Conservation (phyloP, 345 rosid genomes). For the Mallotus nudiflorus region DNA sequence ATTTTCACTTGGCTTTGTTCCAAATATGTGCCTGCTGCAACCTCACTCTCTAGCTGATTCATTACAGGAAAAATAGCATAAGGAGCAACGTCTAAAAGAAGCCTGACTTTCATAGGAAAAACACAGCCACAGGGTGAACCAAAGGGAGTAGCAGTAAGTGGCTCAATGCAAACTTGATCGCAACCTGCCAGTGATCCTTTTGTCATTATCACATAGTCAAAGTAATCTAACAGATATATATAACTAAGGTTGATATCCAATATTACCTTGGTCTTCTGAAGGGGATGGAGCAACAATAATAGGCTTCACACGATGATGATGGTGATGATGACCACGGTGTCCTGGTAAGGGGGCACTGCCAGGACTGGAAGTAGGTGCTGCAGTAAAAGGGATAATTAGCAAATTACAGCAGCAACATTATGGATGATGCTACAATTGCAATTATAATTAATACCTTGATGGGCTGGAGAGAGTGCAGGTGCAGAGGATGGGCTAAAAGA, state of each 20-base stretch:
- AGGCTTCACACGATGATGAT: slow-evolving; percentile 55
- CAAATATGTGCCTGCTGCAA: slow-evolving; percentile 90
- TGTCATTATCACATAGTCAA: slow-evolving; percentile 21
- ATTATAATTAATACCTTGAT: slow-evolving; percentile 39
- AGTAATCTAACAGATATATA: slow-evolving; percentile 5
- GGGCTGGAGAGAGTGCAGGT: slow-evolving; percentile 52
- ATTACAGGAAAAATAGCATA: slow-evolving; percentile 81
- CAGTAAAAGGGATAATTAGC: slow-evolving; percentile 29
- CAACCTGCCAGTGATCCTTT: slow-evolving; percentile 60
- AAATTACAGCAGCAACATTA: slow-evolving; percentile 12
- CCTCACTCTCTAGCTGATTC: slow-evolving; percentile 89
- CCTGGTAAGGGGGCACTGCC: slow-evolving; percentile 38
- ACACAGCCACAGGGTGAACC: slow-evolving; percentile 99
- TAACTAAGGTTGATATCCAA: slow-evolving; percentile 6
- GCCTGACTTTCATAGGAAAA: slow-evolving; percentile 90
- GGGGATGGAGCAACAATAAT: slow-evolving; percentile 63
- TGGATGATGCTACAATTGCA: neutral
- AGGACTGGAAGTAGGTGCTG: slow-evolving; percentile 48
- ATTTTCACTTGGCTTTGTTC: slow-evolving; percentile 97
- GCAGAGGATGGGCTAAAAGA: slow-evolving; percentile 37
- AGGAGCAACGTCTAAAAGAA: slow-evolving; percentile 80
- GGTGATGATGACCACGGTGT: slow-evolving; percentile 42
- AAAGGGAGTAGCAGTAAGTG: slow-evolving; percentile 82
- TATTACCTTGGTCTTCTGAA: slow-evolving; percentile 58
- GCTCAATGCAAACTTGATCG: slow-evolving; percentile 83